Base-by-base conservation (phyloP, 2,329 filamentous ascomycete genomes). In the Pseudogymnoascus sp. region DNA sequence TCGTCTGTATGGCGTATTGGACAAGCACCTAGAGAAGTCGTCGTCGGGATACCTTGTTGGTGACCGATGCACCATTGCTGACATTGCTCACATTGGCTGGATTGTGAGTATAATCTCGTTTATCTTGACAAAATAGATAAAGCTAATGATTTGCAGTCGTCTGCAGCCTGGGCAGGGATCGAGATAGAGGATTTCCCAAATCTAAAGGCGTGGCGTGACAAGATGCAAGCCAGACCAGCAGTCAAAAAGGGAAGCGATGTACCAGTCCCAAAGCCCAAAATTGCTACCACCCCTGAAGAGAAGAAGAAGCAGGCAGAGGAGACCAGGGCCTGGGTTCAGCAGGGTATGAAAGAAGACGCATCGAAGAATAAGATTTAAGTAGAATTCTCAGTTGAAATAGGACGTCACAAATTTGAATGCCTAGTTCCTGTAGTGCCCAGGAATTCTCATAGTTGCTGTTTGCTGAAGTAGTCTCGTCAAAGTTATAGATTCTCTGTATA, bases 1-100 rank as follows among this genome's bases (percentile, higher is more conserved):
- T n/a, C 86, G 92, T 13, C 80, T 96, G 1, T 96, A 95, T 78
- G 81, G 85, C 62, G 88, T 92, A 19, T 79, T 96, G 65, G 87
- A 96, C 72, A 85, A 82, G 60, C 86, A 92, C 63, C 83, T 96
- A 48, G 75, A 77, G 67, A 80, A 81, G 71, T 81, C 81, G 4
- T 73, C 75, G 2, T 83, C 80, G 0, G 83, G 83, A 11, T 88
- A 81, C 73, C 76, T 88, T 11, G 86, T 88, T 51, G 90, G 89
- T 37, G 84, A 90, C 73, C 84, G 84, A 67, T 79, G 83, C 66
- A 91, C 89, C 48, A 85, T 90, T 68, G 91, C 90, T 1, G 92
- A 96, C 74, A 90, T 96, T 66, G 81, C 90, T 45, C 85, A 85
- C 74, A 92, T 88, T 83, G 90, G 90, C 25, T 96, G 92, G 91